Evolutionary conservation across 2,329 filamentous ascomycete genomes (phyloP).

Genomic region (Elsinoe fawcettii): DNA sequence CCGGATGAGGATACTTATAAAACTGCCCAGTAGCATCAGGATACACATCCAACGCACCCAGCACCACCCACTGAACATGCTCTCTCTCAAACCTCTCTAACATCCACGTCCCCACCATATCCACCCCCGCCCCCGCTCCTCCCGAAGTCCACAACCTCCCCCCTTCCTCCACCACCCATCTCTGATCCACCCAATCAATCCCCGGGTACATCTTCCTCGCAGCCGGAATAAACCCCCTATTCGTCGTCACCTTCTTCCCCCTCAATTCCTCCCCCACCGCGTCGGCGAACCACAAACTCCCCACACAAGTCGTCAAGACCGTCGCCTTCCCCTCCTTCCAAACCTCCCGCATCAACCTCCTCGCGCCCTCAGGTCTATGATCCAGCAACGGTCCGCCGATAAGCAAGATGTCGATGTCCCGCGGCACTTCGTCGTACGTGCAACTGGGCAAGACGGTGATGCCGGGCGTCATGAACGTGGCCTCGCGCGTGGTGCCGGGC

Average conservation of each 20-base stretch:
- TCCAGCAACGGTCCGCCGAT: conserved; percentile 31
- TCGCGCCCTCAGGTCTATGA: conserved; percentile 29
- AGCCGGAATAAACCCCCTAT: conserved; percentile 26
- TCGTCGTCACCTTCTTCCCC: conserved; percentile 35
- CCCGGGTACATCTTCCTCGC: conserved; percentile 28
- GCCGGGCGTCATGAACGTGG: conserved; percentile 27
- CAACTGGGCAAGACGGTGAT: conserved; percentile 32
- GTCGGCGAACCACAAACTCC: conserved; percentile 34
- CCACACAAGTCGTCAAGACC: conserved; percentile 35
- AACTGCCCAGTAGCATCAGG: conserved; percentile 8
- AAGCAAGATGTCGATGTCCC: conserved; percentile 37
- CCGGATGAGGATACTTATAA: conserved; percentile 9
- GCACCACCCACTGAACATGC: conserved; percentile 6
- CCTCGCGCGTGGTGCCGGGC: conserved; percentile 31
- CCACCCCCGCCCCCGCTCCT: conserved; percentile 31
- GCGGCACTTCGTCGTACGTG: conserved; percentile 36
- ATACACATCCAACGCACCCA: conserved; percentile 14
- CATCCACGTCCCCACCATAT: conserved; percentile 14
- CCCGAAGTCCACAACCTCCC: conserved; percentile 36
- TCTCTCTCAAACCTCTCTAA: conserved; percentile 7
- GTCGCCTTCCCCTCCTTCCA: conserved; percentile 29
- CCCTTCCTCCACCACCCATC: conserved; percentile 31
- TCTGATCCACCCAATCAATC: conserved; percentile 33
- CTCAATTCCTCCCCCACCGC: conserved; percentile 28
- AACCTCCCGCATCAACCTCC: conserved; percentile 26